Base-by-base conservation (phyloP, 2,329 filamentous ascomycete genomes). In the Plectosphaerella plurivora region DNA sequence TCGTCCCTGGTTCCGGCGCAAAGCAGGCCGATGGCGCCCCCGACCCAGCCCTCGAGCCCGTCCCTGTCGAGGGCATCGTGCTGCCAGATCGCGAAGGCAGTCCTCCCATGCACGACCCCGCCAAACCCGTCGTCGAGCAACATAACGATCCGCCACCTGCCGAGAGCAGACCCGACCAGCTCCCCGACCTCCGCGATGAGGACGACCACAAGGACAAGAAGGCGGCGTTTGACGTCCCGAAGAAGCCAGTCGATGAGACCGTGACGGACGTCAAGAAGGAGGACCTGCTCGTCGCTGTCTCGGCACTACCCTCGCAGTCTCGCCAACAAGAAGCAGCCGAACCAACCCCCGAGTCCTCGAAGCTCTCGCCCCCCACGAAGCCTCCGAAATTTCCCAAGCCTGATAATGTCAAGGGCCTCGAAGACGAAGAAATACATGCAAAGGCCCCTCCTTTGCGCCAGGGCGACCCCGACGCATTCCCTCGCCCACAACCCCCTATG, bases 401-500 rank as follows among this genome's bases (percentile, higher is more conserved):
- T 10, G 45, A 6, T 2, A 49, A 52, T 41, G 53, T 15, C 20
- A 51, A 41, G 46, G n/a, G 8, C 15, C 16, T 35, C 36, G 15
- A n/a, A 44, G 35, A 6, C 39, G 20, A 44, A 57, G 22, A 55
- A 24, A 47, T 67, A 24, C 61, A 62, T 14, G 62, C 57, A 54
- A 62, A 62, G 53, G 60, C 64, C 16, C 67, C 63, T 6, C 63
- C 63, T 46, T 20, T 14, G 12, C 44, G 44, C 22, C 14, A 18
- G 20, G 37, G 36, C 36, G 37, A 35, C 39, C 49, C 53, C 1
- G 54, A 53, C 16, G 57, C 50, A 12, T 45, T 52, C 28, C 52
- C 50, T 9, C 47, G 47, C 44, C 56, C 71, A 47, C 55, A 60
- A 3, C 57, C 63, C 2, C 54, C 61, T 2, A 68, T 84, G 28